These are phyloP conservation scores for Acanthamoeba sp. DNA, from an alignment of 208 protist genomes.

Conservation along the genomic window DNA sequence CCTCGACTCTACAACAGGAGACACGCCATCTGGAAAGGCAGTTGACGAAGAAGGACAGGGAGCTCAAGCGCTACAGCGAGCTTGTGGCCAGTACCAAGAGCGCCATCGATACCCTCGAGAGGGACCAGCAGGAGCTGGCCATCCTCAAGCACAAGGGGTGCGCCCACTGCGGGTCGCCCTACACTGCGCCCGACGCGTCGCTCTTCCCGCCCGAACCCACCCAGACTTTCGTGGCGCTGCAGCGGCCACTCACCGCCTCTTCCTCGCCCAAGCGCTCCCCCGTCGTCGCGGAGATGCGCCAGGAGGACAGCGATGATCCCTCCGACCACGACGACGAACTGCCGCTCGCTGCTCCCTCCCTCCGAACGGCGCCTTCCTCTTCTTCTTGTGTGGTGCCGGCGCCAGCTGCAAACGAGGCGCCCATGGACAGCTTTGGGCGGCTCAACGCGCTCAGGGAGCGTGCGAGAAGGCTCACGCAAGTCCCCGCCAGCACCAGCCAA, in stretches of 20 bases:
- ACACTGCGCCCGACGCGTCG: not conserved
- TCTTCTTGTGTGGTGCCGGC: not conserved
- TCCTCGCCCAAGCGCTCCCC: not conserved
- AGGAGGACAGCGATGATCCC: not conserved
- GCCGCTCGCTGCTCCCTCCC: not conserved
- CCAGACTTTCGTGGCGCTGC: not conserved
- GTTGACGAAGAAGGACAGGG: slow-evolving; percentile 64
- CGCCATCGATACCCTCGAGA: slow-evolving; percentile 68
- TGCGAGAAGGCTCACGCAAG: not conserved
- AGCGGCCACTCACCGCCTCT: not conserved
- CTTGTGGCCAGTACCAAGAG: slow-evolving; percentile 57
- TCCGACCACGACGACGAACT: not conserved
- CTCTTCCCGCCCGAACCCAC: not conserved
- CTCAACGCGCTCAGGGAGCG: not conserved
- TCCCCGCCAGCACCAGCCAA: not conserved
- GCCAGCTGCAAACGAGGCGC: not conserved
- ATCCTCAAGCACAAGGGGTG: slow-evolving; percentile 68
- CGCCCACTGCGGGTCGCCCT: not conserved
- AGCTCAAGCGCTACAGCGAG: slow-evolving; percentile 47
- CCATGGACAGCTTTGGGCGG: not conserved
- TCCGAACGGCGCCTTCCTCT: not conserved
- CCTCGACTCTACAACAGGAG: not conserved
- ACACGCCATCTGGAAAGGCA: slow-evolving; percentile 28
- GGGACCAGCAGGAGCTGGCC: slow-evolving; percentile 55
- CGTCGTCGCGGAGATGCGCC: not conserved